These are phyloP conservation scores for Akanthomyces dipterigenus DNA, from an alignment of 2,329 filamentous ascomycete species.

Conservation along the genomic window DNA sequence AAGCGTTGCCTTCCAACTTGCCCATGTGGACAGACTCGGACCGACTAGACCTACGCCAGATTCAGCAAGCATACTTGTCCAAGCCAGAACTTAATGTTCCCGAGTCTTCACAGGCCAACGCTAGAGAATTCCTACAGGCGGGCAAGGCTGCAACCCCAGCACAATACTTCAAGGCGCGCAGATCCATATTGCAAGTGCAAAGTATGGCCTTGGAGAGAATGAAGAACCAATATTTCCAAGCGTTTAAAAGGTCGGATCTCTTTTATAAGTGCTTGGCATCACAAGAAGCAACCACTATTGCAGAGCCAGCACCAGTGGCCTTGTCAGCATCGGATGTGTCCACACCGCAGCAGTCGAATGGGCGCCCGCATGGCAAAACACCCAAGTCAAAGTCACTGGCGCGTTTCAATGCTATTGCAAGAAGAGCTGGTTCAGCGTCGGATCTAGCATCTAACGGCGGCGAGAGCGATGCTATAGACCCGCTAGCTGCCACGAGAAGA, in stretches of 20 bases:
- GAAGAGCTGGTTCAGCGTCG: slow-evolving; percentile 40
- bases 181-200: slow-evolving; percentile 75
- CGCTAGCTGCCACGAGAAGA: slow-evolving; percentile 42
- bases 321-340: slow-evolving; percentile 16
- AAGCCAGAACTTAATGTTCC: slow-evolving; percentile 76
- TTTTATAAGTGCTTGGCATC: slow-evolving; percentile 95
- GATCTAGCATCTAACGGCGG: slow-evolving; percentile 36
- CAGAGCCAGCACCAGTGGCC: slow-evolving; percentile 16
- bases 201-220: slow-evolving; percentile 78
- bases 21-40: slow-evolving; percentile 77
- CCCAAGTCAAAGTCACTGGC: slow-evolving; percentile 38
- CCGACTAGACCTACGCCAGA: slow-evolving; percentile 79
- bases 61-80: slow-evolving; percentile 81
- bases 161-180: slow-evolving; percentile 78
- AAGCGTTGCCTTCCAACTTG: slow-evolving; percentile 56
- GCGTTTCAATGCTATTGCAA: slow-evolving; percentile 36
- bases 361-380: slow-evolving; percentile 29
- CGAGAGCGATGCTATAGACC: slow-evolving; percentile 34
- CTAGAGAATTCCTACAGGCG: slow-evolving; percentile 71
- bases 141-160: slow-evolving; percentile 68
- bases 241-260: slow-evolving; percentile 86
- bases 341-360: background rate
- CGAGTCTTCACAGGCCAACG: slow-evolving; percentile 58
- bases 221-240: slow-evolving; percentile 70
- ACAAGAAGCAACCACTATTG: slow-evolving; percentile 57